These are phyloP conservation scores for Sphenostylis stenocarpa DNA, from an alignment of 306 rosid genomes.

Conservation along the genomic window DNA sequence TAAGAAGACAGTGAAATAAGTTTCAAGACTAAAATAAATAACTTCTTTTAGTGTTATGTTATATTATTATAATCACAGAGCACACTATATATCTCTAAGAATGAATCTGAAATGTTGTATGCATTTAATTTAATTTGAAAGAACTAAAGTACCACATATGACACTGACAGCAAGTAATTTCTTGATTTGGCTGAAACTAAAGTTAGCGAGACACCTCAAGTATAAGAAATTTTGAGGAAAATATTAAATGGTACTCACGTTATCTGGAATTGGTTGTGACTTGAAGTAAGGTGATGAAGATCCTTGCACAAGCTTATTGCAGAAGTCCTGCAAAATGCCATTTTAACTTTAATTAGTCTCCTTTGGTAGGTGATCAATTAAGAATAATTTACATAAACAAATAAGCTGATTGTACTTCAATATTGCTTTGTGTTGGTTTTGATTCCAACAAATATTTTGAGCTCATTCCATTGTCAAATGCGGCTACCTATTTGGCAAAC, in stretches of 20 bases:
- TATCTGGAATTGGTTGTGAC: slow-evolving; percentile 86
- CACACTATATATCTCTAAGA: neutral
- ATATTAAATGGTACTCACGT: slow-evolving; percentile 49
- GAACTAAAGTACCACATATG: neutral
- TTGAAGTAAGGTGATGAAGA: slow-evolving; percentile 69
- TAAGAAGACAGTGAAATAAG: neutral
- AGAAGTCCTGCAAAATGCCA: slow-evolving; percentile 67
- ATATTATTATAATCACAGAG: neutral
- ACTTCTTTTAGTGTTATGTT: neutral
- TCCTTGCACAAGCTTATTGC: slow-evolving; percentile 64
- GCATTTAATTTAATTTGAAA: neutral
- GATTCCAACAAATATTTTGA: slow-evolving; percentile 80
- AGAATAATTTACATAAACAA: slow-evolving; percentile 16
- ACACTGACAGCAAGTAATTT: neutral
- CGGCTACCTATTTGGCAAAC: slow-evolving; percentile 63
- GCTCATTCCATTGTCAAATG: slow-evolving; percentile 69
- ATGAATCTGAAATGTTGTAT: slow-evolving; percentile 4
- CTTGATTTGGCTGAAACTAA: slow-evolving; percentile 6
- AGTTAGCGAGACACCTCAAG: neutral
- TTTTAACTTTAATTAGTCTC: slow-evolving; percentile 28
- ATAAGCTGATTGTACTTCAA: slow-evolving; percentile 55
- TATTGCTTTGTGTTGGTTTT: slow-evolving; percentile 61
- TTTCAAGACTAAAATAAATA: slow-evolving; percentile 5
- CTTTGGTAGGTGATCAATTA: neutral
- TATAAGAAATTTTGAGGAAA: neutral